Evolutionary conservation across 192 early-diverging fungal species (phyloP).

Genomic region (Rhizophagus prolifer): DNA sequence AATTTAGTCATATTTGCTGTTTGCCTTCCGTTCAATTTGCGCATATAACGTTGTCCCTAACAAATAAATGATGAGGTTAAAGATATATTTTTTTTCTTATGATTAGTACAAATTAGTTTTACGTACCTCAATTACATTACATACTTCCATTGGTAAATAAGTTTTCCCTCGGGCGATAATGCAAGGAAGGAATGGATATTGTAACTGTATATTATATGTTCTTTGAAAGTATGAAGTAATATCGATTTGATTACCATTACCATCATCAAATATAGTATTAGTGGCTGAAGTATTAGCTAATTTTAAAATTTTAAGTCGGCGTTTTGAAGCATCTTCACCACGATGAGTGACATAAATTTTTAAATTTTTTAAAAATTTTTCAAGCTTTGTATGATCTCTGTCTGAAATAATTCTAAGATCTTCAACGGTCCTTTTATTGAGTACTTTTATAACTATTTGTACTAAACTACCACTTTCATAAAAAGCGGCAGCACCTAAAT

Average conservation of each 20-base stretch:
- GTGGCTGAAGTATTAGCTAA: conserved; percentile 66
- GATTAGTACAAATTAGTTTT: background rate
- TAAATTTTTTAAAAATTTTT: conserved; percentile 53
- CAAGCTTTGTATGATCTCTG: conserved; percentile 45
- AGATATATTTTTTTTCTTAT: no score
- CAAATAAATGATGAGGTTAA: no score
- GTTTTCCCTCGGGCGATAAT: conserved; percentile 67
- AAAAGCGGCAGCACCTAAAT: conserved; percentile 68
- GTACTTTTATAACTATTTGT: conserved; percentile 66
- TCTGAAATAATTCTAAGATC: conserved; percentile 50
- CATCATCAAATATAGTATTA: conserved; percentile 64
- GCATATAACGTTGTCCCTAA: no score
- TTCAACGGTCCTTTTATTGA: conserved; percentile 50
- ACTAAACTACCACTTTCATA: conserved; percentile 67
- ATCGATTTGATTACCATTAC: conserved; percentile 48
- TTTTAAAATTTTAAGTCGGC: conserved; percentile 71
- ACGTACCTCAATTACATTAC: conserved; percentile 60
- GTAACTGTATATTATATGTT: conserved; percentile 70
- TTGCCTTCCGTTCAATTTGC: no score
- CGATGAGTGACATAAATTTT: conserved; percentile 58
- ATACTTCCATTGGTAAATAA: conserved; percentile 89
- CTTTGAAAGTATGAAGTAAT: conserved; percentile 78
- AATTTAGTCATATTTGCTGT: no score
- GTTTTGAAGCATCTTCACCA: conserved; percentile 46
- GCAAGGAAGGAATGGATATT: conserved; percentile 80